A percentile compares a stretch with the other conserved stretches of the same genome.
phyloP scores from a whole-genome alignment of 2,329 filamentous ascomycete genomes.

The Colletotrichum lini region DNA sequence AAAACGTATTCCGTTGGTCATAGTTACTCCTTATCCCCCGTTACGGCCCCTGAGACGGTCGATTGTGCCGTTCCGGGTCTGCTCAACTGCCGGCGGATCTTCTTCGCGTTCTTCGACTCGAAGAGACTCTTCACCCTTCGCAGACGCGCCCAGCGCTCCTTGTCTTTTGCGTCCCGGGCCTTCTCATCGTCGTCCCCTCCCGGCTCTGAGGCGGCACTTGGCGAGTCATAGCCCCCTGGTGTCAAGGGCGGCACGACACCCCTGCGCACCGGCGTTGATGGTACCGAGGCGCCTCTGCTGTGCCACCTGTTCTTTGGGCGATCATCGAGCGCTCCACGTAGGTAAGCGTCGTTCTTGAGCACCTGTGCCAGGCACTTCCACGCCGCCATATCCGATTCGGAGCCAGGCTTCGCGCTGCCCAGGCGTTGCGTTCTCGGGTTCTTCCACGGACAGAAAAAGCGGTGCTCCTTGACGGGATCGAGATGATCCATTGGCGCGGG shows the following conservation, averaged over 20 bases:
- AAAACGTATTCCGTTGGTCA: not conserved
- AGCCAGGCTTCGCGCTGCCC: slow-evolving; percentile 50
- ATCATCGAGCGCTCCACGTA: slow-evolving; percentile 53
- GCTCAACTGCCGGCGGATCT: slow-evolving; percentile 59
- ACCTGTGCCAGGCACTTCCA: slow-evolving; percentile 71
- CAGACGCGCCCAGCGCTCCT: slow-evolving; percentile 80
- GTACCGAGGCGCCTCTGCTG: slow-evolving; percentile 33
- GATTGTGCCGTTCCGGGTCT: slow-evolving; percentile 59
- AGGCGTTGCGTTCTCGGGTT: slow-evolving; percentile 73
- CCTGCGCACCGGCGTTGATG: slow-evolving; percentile 37
- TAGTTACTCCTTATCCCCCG: slow-evolving; percentile 19
- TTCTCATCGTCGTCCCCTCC: slow-evolving; percentile 60
- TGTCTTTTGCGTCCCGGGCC: slow-evolving; percentile 71
- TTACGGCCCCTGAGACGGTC: slow-evolving; percentile 44
- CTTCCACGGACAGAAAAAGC: slow-evolving; percentile 88
- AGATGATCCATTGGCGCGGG: slow-evolving; percentile 76
- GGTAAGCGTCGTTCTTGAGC: slow-evolving; percentile 71
- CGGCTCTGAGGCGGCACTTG: slow-evolving; percentile 42
- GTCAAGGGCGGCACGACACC: slow-evolving; percentile 36
- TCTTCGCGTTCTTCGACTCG: slow-evolving; percentile 74
- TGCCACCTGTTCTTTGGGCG: slow-evolving; percentile 43
- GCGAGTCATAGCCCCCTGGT: slow-evolving; percentile 41
- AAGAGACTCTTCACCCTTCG: slow-evolving; percentile 80
- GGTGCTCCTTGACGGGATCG: slow-evolving; percentile 80
- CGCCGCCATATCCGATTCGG: slow-evolving; percentile 59